Conservation (phyloP, 192 early-diverging fungal genomes). For the Coemansia sp. region DNA sequence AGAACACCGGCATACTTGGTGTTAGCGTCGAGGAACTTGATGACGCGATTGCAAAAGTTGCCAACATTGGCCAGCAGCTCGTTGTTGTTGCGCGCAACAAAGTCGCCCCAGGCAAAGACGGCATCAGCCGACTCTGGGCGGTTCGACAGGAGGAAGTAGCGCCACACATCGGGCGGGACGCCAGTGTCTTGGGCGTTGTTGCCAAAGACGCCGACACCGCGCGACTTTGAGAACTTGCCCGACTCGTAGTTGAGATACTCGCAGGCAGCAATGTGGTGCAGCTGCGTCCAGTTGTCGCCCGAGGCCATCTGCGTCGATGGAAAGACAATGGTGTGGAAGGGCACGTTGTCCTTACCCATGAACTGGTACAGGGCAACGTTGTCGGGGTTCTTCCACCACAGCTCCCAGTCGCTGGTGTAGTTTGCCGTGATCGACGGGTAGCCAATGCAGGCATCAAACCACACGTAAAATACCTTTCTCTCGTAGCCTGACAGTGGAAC, state of each 20-base stretch:
- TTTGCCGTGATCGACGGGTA: constrained; percentile 97
- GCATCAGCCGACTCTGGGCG: constrained; percentile 93
- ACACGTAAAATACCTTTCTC: constrained; percentile 98
- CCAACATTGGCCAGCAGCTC: constrained; percentile 95
- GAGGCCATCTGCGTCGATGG: constrained; percentile 86
- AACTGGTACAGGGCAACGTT: constrained; percentile 98
- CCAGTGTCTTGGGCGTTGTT: constrained; percentile 90
- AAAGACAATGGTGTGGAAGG: constrained; percentile 99
- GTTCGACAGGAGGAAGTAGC: constrained; percentile 91
- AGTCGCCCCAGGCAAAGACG: constrained; percentile 90
- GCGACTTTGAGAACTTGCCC: constrained; percentile 96
- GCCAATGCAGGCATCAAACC: constrained; percentile 99
- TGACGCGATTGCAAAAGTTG: constrained; percentile 96
- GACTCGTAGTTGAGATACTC: constrained; percentile 98
- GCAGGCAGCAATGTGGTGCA: constrained; percentile 91
- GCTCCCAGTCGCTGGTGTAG: constrained; percentile 91
- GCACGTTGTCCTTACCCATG: constrained; percentile 99
- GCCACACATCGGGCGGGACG: constrained; percentile 91
- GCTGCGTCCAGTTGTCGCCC: constrained; percentile 85
- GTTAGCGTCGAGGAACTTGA: constrained; percentile 79
- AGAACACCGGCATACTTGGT: constrained; percentile 90
- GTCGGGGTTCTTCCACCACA: constrained; percentile 99
- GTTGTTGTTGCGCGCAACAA: constrained; percentile 92
- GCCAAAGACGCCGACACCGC: constrained; percentile 96
- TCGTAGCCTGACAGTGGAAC: constrained; percentile 85